A percentile compares a stretch with the other conserved stretches of the same genome.
Evolutionary conservation across 2,329 filamentous ascomycete species (phyloP).

Genomic region (Cladophialophora bantiana): DNA sequence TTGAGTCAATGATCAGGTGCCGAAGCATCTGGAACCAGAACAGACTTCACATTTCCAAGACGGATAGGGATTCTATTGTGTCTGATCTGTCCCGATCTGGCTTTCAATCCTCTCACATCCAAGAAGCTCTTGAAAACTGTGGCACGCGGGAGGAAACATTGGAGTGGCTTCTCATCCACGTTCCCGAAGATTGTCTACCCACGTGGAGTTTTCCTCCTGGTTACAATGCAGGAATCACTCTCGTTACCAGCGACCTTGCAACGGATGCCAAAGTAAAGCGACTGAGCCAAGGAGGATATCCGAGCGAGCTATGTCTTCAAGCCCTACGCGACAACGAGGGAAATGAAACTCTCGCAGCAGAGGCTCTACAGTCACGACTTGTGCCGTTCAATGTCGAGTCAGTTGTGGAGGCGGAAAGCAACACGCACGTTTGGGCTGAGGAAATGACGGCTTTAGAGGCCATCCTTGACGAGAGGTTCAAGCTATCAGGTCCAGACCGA

Average conservation of each 20-base stretch:
- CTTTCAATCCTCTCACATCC: slow-evolving; percentile 86
- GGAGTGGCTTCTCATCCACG: slow-evolving; percentile 95
- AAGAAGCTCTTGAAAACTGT: slow-evolving; percentile 86
- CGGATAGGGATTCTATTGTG: slow-evolving; percentile 67
- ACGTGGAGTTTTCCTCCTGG: slow-evolving; percentile 89
- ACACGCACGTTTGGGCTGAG: slow-evolving; percentile 75
- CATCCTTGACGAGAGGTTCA: slow-evolving; percentile 80
- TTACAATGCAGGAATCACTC: slow-evolving; percentile 87
- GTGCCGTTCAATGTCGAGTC: slow-evolving; percentile 33
- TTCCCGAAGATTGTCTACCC: slow-evolving; percentile 96
- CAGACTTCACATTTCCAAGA: slow-evolving; percentile 67
- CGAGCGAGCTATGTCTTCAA: slow-evolving; percentile 80
- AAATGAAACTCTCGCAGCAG: slow-evolving; percentile 79
- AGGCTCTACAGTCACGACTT: slow-evolving; percentile 76
- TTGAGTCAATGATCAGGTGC: slow-evolving; percentile 79
- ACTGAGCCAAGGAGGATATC: slow-evolving; percentile 82
- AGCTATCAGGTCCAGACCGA: slow-evolving; percentile 64
- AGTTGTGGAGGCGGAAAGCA: slow-evolving; percentile 26
- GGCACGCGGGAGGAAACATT: slow-evolving; percentile 91
- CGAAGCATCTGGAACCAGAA: slow-evolving; percentile 89
- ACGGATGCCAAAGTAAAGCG: slow-evolving; percentile 83
- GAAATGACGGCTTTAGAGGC: slow-evolving; percentile 84
- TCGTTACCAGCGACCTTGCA: slow-evolving; percentile 81
- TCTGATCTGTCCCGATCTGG: slow-evolving; percentile 78
- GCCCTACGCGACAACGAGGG: slow-evolving; percentile 73